Evolutionary conservation across 169 alveolate species (phyloP).

Genomic region (Plasmodium reichenowi): DNA sequence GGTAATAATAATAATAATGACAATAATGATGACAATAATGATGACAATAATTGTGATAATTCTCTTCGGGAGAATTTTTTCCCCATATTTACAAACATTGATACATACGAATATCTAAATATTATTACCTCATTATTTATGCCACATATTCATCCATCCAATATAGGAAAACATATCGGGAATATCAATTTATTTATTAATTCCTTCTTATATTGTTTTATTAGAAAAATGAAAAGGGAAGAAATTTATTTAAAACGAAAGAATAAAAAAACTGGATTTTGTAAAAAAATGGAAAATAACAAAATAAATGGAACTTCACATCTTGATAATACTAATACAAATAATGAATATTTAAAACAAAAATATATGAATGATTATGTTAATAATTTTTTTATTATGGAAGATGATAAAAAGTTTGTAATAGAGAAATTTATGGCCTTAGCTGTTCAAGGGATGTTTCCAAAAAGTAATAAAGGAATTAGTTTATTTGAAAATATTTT

Average conservation of each 20-base stretch:
- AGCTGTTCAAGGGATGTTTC: constrained; percentile 72
- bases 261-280: not conserved
- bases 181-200: constrained; percentile 56
- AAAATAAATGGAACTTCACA: not conserved
- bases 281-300: not conserved
- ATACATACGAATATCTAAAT: constrained; percentile 45
- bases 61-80: not conserved
- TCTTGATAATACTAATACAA: not conserved
- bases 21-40: too few species aligned
- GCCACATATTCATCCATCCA: constrained; percentile 74
- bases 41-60: too few species aligned
- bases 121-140: constrained; percentile 59
- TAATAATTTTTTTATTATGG: constrained; percentile 44
- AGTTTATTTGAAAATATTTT: constrained; percentile 70
- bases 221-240: constrained; percentile 68
- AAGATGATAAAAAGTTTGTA: constrained; percentile 54
- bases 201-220: constrained; percentile 50
- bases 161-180: constrained; percentile 71
- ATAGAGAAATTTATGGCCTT: constrained; percentile 44
- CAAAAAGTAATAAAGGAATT: constrained; percentile 53
- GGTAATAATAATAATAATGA: too few species aligned
- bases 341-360: not conserved
- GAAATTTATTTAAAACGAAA: constrained; percentile 15
- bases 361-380: constrained; percentile 10
- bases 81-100: constrained; percentile 28